These are phyloP conservation scores for Phlegmacium glaucopus DNA, from an alignment of 768 basidiomycete species.

Conservation along the genomic window DNA sequence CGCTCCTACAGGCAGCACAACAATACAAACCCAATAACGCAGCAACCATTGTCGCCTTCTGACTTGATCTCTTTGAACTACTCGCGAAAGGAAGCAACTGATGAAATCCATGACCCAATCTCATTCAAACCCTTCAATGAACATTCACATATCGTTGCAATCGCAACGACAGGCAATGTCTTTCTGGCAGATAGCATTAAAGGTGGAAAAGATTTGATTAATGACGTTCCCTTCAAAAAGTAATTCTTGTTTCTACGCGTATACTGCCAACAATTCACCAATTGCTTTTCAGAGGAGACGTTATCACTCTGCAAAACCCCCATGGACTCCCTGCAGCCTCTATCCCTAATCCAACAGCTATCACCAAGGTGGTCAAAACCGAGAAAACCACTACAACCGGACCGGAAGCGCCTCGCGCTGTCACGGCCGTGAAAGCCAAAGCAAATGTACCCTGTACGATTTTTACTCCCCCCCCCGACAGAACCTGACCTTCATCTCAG, in stretches of 20 bases:
- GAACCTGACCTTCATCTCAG: slow-evolving; percentile 31
- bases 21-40: slow-evolving; percentile 76
- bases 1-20: slow-evolving; percentile 62
- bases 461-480: background rate
- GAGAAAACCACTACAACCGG: slow-evolving; percentile 31
- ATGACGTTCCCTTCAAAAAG: slow-evolving; percentile 84
- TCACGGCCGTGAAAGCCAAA: slow-evolving; percentile 45
- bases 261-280: slow-evolving; percentile 4
- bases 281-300: slow-evolving; percentile 58
- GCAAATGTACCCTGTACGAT: slow-evolving; percentile 63
- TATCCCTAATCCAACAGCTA: slow-evolving; percentile 22
- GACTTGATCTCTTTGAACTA: slow-evolving; percentile 82
- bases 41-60: slow-evolving; percentile 63
- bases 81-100: slow-evolving; percentile 75
- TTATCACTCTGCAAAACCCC: slow-evolving; percentile 93
- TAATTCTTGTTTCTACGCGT: slow-evolving; percentile 25
- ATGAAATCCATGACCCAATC: slow-evolving; percentile 92
- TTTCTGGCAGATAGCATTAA: slow-evolving; percentile 90
- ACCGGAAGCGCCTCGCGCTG: slow-evolving; percentile 27
- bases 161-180: slow-evolving; percentile 89
- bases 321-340: slow-evolving; percentile 71
- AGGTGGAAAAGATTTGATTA: slow-evolving; percentile 82
- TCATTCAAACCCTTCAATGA: slow-evolving; percentile 97
- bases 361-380: slow-evolving; percentile 28
- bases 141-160: slow-evolving; percentile 92